These are phyloP conservation scores for Dryadomyces quercus-mongolicae DNA, from an alignment of 2,329 filamentous ascomycete genomes.

Conservation along the genomic window DNA sequence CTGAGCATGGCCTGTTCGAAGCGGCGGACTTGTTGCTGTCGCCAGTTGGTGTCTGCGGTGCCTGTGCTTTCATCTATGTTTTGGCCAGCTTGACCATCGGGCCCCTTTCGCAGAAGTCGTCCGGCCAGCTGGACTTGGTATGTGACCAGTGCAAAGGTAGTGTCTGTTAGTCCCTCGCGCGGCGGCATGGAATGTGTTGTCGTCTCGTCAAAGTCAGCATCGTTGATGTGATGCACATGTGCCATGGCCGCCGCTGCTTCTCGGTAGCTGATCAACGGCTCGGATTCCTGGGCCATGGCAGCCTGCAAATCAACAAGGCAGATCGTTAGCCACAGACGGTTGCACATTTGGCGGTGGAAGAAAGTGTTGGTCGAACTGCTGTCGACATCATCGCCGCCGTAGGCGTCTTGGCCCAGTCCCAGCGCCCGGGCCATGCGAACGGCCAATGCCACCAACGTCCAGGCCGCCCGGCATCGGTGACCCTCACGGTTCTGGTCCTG, in stretches of 20 bases:
- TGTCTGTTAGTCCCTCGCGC: constrained; percentile 15
- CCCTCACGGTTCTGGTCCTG: not conserved
- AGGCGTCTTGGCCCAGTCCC: not conserved
- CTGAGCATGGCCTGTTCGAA: not conserved
- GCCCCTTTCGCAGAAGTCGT: constrained; percentile 4
- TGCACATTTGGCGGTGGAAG: constrained; percentile 14
- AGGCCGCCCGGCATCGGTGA: not conserved
- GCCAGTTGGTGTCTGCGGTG: too few relatives aligned
- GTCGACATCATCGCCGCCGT: not conserved
- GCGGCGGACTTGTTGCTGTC: not conserved
- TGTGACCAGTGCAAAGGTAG: constrained; percentile 17
- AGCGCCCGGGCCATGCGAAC: not conserved
- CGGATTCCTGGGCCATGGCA: constrained; percentile 10
- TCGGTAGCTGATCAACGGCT: constrained; percentile 13
- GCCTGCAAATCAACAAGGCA: constrained; percentile 14
- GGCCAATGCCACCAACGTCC: not conserved
- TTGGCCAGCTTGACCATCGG: too few relatives aligned
- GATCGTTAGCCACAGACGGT: constrained; percentile 14
- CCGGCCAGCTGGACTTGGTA: constrained; percentile 14
- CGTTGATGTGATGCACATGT: constrained; percentile 10
- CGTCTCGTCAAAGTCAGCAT: constrained; percentile 11
- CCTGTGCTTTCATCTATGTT: too few relatives aligned
- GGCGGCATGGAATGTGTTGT: constrained; percentile 8
- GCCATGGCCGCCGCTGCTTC: constrained; percentile 6
- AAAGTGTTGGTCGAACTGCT: constrained; percentile 11